These are phyloP conservation scores for Hemerocallis citrina DNA, from an alignment of 106 monocot genomes.

Conservation along the genomic window DNA sequence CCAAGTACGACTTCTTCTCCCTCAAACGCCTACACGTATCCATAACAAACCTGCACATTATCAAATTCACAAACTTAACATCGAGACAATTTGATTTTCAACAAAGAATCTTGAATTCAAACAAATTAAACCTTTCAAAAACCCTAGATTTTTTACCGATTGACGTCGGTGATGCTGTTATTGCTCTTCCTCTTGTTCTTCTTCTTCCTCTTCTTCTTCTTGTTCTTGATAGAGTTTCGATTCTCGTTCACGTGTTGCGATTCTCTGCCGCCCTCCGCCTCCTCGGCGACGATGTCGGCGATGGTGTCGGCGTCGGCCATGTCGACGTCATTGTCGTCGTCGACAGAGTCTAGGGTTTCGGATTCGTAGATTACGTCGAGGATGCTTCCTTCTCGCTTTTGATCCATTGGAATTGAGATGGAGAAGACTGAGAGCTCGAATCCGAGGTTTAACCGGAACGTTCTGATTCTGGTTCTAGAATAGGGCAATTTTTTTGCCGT, in stretches of 20 bases:
- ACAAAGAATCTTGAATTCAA: no score
- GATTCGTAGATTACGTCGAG: constrained; percentile 5
- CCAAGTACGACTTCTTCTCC: constrained; percentile 86
- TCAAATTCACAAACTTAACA: background rate
- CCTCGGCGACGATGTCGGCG: background rate
- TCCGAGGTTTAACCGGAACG: no score
- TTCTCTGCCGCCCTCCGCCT: background rate
- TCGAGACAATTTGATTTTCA: no score
- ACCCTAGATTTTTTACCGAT: constrained; percentile 31
- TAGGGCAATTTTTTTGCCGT: no score
- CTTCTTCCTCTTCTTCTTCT: constrained; percentile 12
- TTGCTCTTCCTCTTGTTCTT: constrained; percentile 42
- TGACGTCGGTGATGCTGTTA: constrained; percentile 40
- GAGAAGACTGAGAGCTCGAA: no score
- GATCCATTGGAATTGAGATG: no score
- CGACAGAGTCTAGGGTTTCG: constrained; percentile 9
- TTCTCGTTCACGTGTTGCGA: background rate
- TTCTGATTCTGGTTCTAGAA: no score
- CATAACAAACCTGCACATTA: constrained; percentile 65
- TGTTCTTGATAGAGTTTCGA: background rate
- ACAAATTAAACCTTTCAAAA: no score
- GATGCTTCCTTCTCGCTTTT: background rate
- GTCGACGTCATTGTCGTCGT: constrained; percentile 13
- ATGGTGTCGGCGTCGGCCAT: constrained; percentile 16
- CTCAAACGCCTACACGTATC: constrained; percentile 69